Percentiles rank a stretch among this genome's conserved stretches.
Conservation (phyloP, 139 green algal species). For the Picochlorum sp. region DNA sequence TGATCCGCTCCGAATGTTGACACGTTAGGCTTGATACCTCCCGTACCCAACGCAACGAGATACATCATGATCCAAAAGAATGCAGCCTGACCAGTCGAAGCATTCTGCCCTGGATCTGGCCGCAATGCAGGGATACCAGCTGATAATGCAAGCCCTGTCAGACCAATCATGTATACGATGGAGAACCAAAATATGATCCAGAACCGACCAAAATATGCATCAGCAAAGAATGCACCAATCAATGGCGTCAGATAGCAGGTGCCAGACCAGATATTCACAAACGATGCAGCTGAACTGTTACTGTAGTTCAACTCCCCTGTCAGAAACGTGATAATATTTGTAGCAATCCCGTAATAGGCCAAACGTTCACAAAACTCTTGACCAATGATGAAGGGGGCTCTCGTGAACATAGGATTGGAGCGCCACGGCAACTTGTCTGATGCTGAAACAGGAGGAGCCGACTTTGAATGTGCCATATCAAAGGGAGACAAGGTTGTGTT, state of each 20-base stretch:
- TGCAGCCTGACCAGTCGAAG: conserved; percentile 9
- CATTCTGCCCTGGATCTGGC: conserved; percentile 1
- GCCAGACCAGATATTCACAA: conserved; percentile 62
- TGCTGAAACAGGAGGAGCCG: too few relatives aligned
- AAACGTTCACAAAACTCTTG: conserved; percentile 79
- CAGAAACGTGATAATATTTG: conserved; percentile 80
- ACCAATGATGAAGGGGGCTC: conserved; percentile 21
- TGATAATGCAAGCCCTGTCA: conserved; percentile 4
- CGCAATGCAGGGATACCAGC: conserved; percentile 1
- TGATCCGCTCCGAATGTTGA: conserved; percentile 88
- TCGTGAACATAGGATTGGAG: background rate
- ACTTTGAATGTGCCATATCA: too few relatives aligned
- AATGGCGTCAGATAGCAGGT: conserved; percentile 87
- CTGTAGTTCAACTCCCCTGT: conserved; percentile 49
- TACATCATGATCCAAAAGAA: conserved; percentile 45
- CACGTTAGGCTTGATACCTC: conserved; percentile 97
- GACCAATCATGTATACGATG: background rate
- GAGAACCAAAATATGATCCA: conserved; percentile 88
- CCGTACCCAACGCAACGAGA: conserved; percentile 83
- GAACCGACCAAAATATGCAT: conserved; percentile 79
- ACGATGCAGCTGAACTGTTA: conserved; percentile 43
- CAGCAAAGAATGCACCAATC: conserved; percentile 82
- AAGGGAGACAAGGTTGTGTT: too few relatives aligned
- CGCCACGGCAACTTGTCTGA: too few relatives aligned
- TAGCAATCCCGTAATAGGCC: conserved; percentile 71